A percentile compares a stretch with the other conserved stretches of the same genome.
phyloP scores from a whole-genome alignment of 805 yeast genomes.

The Saccharomycopsis fibuligera region DNA sequence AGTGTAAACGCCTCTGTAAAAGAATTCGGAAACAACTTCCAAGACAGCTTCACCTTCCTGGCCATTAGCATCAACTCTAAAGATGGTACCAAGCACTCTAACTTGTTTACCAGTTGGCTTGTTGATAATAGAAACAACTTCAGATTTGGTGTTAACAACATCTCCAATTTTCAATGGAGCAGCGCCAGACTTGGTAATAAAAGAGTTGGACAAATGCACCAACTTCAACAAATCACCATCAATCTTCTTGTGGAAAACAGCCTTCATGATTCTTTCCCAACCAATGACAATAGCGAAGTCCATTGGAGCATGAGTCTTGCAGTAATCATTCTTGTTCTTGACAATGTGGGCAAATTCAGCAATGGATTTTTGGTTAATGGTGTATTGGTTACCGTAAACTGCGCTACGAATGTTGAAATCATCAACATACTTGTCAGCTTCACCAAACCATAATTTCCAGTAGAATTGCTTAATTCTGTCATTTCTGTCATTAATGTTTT shows the following conservation, averaged over 20 bases:
- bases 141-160: constrained; percentile 73
- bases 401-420: constrained; percentile 40
- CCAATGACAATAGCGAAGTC: constrained; percentile 98
- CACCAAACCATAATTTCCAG: constrained; percentile 95
- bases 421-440: constrained; percentile 35
- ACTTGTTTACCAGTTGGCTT: constrained; percentile 93
- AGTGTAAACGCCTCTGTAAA: constrained; percentile 86
- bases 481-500: constrained; percentile 86
- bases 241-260: constrained; percentile 93
- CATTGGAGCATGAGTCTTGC: constrained; percentile 87
- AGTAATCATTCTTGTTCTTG: constrained; percentile 59
- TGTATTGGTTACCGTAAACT: constrained; percentile 54
- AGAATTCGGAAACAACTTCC: constrained; percentile 93
- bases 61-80: constrained; percentile 35
- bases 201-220: constrained; percentile 93
- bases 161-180: constrained; percentile 86
- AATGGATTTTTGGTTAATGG: constrained; percentile 69
- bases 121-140: constrained; percentile 81
- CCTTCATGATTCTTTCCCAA: constrained; percentile 96
- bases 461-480: constrained; percentile 90
- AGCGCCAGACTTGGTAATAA: constrained; percentile 88
- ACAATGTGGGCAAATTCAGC: constrained; percentile 94
- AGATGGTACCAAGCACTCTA: constrained; percentile 86
- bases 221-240: constrained; percentile 94
- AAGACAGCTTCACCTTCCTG: constrained; percentile 65